A percentile compares a stretch with the other conserved stretches of the same genome.
These are phyloP conservation scores for Cladosporium cucumerinum DNA, from an alignment of 2,329 filamentous ascomycete genomes.

Conservation along the genomic window DNA sequence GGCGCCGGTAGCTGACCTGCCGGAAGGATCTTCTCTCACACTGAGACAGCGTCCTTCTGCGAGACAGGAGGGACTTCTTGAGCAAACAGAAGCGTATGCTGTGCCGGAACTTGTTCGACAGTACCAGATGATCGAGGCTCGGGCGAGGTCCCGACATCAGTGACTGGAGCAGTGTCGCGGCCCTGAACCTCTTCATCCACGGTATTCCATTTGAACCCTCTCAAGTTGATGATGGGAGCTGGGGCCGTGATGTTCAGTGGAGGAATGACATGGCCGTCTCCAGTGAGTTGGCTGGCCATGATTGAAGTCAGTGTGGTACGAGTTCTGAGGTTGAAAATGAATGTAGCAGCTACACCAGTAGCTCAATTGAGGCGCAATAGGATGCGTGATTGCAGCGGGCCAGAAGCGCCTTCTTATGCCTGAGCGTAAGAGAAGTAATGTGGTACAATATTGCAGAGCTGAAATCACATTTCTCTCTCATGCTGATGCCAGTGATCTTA, in stretches of 20 bases:
- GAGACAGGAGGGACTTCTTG: neutral
- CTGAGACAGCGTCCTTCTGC: neutral
- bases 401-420: neutral
- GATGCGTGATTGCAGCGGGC: neutral
- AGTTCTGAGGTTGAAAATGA: neutral
- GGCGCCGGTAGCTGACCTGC: neutral
- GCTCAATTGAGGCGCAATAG: neutral
- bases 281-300: slow-evolving; percentile 11
- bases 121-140: neutral
- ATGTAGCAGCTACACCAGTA: neutral
- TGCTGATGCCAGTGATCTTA: neutral
- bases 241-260: slow-evolving; percentile 18
- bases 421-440: neutral
- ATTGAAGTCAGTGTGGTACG: neutral
- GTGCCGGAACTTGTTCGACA: neutral
- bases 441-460: neutral
- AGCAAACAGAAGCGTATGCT: neutral
- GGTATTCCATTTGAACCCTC: slow-evolving; percentile 14
- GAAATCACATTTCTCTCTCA: neutral
- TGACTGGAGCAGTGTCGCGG: neutral
- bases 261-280: slow-evolving; percentile 15
- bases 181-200: slow-evolving; percentile 13
- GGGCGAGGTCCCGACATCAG: neutral
- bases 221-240: slow-evolving; percentile 17
- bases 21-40: no score